Evolutionary conservation across 371 early-diverging fungal genomes (phyloP), one percentile per base, ranked within the genome.

Genomic region (Rhizopus arrhizus): DNA sequence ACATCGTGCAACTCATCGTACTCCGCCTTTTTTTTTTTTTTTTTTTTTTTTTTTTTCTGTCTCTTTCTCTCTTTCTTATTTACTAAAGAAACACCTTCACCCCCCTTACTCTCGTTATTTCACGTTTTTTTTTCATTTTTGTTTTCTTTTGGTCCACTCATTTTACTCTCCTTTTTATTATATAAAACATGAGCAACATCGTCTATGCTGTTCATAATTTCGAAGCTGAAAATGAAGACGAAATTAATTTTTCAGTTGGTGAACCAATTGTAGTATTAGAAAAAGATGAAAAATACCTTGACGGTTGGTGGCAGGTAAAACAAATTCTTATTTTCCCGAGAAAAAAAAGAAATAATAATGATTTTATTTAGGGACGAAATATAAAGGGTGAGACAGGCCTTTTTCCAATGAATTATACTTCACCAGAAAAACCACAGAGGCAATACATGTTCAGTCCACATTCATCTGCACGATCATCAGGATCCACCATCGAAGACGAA

Each of bases 241-340:
- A 93, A 61, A 85, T 94, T 47, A 69, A 82, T 33, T 88, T 94
- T 63, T 61, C 70, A 36, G 69, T 78, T 32, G 90, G 87, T 22
- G 91, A 92, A 53, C 82, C 88, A 16, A 81, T 94, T 10, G 62
- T 85, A 22, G 91, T 94, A 4, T 64, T 91, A 15, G 90, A 91
- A 65, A 83, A 81, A 64, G 94, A 93, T 68, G 91, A 91, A 38
- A 75, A 84, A 43, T 92, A 85, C 67, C 77, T 81, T 29, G 94
- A 93, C 69, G 92, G 92, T 33, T 93, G 94, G 94, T 93, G 91
- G 91, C 83, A 86, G 86, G 91, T 88, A 85, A 77, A 40, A 2
- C 40, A 7, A 10, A 40, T 40, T 40, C 8, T 6, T 40, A 40
- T 40, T 40, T 40, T 40, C 12, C 2, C 12, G 8, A 12, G 40